Conservation (phyloP, 2,329 filamentous ascomycete genomes). For the Diaporthe ampelina region DNA sequence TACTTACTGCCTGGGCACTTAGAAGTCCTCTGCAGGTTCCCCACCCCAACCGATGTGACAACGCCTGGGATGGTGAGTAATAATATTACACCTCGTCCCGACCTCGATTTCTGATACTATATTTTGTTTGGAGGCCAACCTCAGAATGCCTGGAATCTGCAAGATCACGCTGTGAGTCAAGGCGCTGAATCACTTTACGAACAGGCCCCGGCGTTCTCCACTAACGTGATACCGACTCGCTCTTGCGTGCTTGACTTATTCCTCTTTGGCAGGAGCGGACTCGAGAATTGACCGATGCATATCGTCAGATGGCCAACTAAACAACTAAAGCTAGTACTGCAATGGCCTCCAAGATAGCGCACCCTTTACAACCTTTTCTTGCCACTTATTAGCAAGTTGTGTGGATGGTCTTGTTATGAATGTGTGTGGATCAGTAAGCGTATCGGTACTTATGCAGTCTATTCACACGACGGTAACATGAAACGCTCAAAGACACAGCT, state of each 20-base stretch:
- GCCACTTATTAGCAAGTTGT: no score
- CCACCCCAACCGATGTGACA: conserved; percentile 11
- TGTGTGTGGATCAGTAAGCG: no score
- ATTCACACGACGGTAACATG: no score
- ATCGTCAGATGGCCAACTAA: no score
- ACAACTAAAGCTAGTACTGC: no score
- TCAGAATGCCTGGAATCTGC: background rate
- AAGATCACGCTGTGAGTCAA: background rate
- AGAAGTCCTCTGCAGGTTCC: background rate
- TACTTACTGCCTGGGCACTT: background rate
- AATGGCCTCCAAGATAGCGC: no score
- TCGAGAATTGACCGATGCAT: no score
- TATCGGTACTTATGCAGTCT: no score
- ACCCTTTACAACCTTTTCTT: no score
- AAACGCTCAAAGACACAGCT: no score
- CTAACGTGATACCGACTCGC: conserved; percentile 27
- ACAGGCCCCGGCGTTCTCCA: background rate
- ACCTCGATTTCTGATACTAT: background rate
- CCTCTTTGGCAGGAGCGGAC: no score
- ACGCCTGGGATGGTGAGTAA: background rate
- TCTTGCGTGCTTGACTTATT: conserved; percentile 33
- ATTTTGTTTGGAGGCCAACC: background rate
- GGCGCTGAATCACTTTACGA: background rate
- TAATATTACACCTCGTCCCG: background rate
- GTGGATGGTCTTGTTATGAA: no score